Base-by-base conservation (phyloP, 768 basidiomycete species). In the Lactarius akahatsu region DNA sequence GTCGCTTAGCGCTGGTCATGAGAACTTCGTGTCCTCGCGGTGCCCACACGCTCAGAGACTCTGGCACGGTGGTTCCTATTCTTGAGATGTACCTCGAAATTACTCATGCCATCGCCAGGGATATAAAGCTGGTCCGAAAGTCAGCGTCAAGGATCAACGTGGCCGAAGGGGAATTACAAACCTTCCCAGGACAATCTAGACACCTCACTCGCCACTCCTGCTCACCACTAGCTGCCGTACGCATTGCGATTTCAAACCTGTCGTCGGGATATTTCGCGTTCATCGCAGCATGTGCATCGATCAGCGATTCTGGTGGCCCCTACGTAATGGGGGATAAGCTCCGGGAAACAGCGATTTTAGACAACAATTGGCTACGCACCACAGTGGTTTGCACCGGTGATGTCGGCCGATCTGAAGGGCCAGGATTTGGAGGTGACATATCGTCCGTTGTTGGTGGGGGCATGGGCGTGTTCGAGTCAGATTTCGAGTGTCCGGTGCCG, bases 151-250 rank as follows among this genome's bases (percentile, higher is more conserved):
- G 62, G 34, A 61, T n/a, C 38, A 26, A 43, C 41, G 40, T 23
- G 18, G 20, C 58, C n/a, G 23, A 50, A 16, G 58, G 40, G 18
- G n/a, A 16, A 16, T 30, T 20, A 73, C 81, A 32, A 67, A 93
- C 94, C 84, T 95, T 96, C 73, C 94, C 94, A 70, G 94, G 94
- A 77, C 94, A 96, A 75, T 97, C 94, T 70, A 87, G 73, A 75
- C 94, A 97, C 76, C 90, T 94, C 73, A 96, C 83, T 18, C 93
- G 85, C 95, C 96, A 98, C 76, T 96, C 94, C 6, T 85, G 83
- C 28, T 80, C 76, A 20, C 80, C 81, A 13, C 78, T 80, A 54
- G 83, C 79, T 36, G 80, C 80, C 8, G 82, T 78, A 36, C 86
- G 83, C 40, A 86, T 77, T 38, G 91, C 86, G 20, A 91, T 85